phyloP scores from a whole-genome alignment of 106 monocot genomes.

The Narthecium ossifragum region DNA sequence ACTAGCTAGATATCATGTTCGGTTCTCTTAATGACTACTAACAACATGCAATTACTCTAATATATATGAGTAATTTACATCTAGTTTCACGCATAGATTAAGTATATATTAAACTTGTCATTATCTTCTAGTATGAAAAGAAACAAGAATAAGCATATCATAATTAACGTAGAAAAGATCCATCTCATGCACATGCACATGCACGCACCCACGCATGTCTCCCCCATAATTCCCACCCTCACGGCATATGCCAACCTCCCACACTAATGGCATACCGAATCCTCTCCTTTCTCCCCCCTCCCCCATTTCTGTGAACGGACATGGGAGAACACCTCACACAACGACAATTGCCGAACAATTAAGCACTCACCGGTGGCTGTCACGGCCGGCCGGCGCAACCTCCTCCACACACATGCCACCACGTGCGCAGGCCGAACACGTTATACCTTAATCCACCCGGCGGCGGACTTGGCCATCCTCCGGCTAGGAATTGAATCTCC shows the following conservation, averaged over 20 bases:
- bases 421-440: background rate
- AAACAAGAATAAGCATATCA: too few species aligned
- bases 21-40: too few species aligned
- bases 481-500: background rate
- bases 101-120: too few species aligned
- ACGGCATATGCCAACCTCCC: background rate
- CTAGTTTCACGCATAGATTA: too few species aligned
- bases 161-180: too few species aligned
- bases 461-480: too few species aligned
- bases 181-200: slow-evolving; percentile 5
- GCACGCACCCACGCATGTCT: background rate
- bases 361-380: background rate
- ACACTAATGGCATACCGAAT: slow-evolving; percentile 7
- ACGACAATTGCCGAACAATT: background rate
- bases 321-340: background rate
- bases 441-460: background rate
- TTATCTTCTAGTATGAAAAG: too few species aligned
- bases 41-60: too few species aligned
- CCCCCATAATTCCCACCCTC: background rate
- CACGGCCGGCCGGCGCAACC: background rate
- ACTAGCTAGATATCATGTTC: too few species aligned
- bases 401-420: background rate
- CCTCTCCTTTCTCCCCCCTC: background rate
- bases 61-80: too few species aligned
- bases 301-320: background rate